A percentile compares a stretch with the other conserved stretches of the same genome.
phyloP scores from a whole-genome alignment of 176 grass and related monocot genomes.

The Ampelocalamus luodianensis region DNA sequence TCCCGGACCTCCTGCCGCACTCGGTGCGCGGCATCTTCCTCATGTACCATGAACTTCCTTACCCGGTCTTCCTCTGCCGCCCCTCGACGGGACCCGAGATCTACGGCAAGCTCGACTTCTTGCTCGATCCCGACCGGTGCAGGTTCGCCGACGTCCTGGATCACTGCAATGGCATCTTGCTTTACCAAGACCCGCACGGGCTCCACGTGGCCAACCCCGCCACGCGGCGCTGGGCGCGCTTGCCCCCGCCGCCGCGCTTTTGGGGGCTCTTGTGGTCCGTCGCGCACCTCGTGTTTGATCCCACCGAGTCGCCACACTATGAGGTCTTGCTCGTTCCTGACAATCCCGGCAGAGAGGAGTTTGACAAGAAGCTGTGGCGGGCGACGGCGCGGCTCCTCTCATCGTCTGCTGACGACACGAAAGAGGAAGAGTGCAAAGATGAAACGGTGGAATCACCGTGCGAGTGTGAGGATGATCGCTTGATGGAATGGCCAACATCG shows the following conservation, averaged over 20 bases:
- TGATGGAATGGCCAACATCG: neutral
- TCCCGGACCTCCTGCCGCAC: neutral
- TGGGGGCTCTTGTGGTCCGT: too few relatives aligned
- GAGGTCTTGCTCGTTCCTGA: neutral
- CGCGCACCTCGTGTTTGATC: neutral
- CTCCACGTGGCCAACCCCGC: constrained; percentile 3
- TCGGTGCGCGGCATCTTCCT: constrained; percentile 27
- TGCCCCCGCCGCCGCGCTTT: neutral
- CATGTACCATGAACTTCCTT: neutral
- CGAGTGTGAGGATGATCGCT: too few relatives aligned
- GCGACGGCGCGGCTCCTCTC: too few relatives aligned
- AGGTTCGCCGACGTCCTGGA: neutral
- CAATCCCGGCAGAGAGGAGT: too few relatives aligned
- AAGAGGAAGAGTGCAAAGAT: too few relatives aligned
- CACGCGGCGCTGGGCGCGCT: neutral
- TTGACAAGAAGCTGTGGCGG: too few relatives aligned
- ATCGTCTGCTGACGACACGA: too few relatives aligned
- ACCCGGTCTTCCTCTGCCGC: neutral
- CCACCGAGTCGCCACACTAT: neutral
- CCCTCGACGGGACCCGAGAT: neutral
- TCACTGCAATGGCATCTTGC: constrained; percentile 18
- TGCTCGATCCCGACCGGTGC: too few relatives aligned
- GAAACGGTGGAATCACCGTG: too few relatives aligned
- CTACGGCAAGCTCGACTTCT: constrained; percentile 15
- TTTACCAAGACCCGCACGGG: neutral